These are phyloP conservation scores for Russula abietina DNA, from an alignment of 768 basidiomycete species.

Conservation along the genomic window DNA sequence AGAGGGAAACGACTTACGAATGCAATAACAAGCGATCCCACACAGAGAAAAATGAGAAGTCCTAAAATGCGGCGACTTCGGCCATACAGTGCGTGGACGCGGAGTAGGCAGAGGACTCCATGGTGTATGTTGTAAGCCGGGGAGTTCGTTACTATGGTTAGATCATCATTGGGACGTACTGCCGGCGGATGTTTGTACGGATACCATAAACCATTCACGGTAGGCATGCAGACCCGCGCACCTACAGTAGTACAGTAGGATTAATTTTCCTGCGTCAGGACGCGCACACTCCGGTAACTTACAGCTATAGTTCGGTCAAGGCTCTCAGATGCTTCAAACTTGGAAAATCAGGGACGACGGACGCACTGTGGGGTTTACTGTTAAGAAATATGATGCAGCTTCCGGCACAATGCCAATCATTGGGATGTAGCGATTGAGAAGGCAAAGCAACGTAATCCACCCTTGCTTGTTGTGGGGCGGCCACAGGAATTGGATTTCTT, in stretches of 20 bases:
- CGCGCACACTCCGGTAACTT: neutral
- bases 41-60: too few species aligned
- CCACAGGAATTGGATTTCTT: too few species aligned
- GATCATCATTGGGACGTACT: neutral
- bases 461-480: too few species aligned
- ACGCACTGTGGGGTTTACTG: neutral
- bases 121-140: too few species aligned
- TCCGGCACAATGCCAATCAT: constrained; percentile 34
- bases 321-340: neutral
- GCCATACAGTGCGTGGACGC: too few species aligned
- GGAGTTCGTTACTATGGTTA: too few species aligned
- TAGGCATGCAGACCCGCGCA: constrained; percentile 4
- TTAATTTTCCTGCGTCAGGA: neutral
- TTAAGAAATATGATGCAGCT: constrained; percentile 24
- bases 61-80: too few species aligned
- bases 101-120: too few species aligned
- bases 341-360: too few species aligned
- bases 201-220: neutral
- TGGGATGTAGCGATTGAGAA: constrained; percentile 46
- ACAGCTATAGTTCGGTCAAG: neutral
- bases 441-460: too few species aligned
- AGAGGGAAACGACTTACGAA: too few species aligned
- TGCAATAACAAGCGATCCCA: too few species aligned
- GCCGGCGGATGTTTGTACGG: neutral
- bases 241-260: neutral